Base-by-base conservation (phyloP, 306 rosid genomes). In the Ochetophila trinervis region DNA sequence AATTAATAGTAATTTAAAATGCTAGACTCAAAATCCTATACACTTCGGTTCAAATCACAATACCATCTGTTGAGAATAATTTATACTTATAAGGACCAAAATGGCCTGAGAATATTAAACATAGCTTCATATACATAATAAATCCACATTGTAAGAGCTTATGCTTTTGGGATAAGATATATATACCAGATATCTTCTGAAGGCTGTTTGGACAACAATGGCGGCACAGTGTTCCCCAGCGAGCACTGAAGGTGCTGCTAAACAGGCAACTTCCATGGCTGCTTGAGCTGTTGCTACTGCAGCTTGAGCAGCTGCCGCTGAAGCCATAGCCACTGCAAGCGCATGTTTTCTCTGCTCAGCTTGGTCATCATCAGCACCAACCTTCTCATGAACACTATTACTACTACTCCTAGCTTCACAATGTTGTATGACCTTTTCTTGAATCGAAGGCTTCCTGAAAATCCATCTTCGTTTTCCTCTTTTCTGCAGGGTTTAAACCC, bases 391-490 rank as follows among this genome's bases (percentile, higher is more conserved):
- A 63, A 34, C 63, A 45, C 47, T 60, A 12, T 55, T 45, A 14
- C 17, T 40, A 23, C 8, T 13, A 49, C 36, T 71, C 62, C 72
- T 74, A 45, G 62, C 60, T 24, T 69, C 53, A 21, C 62, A 60
- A 20, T 60, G 58, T 30, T 78, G 78, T 47, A 56, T 59, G 14
- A 22, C 51, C 17, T 70, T 69, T 60, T 81, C 84, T n/a, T 79
- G 84, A 57, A 40, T 56, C 57, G 22, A 48, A 52, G 70, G 63
- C 80, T 79, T 84, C 81, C 69, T 62, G 65, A 84, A 84, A 68
- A 70, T 73, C 89, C 84, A 81, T 78, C 89, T 76, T 34, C 86
- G 40, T 45, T 84, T 84, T 55, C 80, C 85, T 73, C 84, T 79
- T 75, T 79, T 78, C 86, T 81, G 57, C 59, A n/a, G n/a, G n/a